These are phyloP conservation scores for Tremellales sp. DNA, from an alignment of 1,284 basidiomycete genomes.

Conservation along the genomic window DNA sequence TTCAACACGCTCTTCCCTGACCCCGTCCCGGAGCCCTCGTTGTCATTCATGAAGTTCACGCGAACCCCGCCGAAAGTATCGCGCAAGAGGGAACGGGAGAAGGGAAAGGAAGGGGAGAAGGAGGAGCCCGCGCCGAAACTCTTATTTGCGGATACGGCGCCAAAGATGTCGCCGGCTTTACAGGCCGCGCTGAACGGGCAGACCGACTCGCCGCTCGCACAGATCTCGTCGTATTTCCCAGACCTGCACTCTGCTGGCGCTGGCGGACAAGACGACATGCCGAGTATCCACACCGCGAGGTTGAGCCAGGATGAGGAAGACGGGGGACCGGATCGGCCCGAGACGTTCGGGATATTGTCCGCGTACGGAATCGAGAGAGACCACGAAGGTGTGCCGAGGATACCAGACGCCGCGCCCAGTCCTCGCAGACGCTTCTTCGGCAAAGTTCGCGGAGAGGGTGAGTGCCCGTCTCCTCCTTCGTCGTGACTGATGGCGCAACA, in stretches of 20 bases:
- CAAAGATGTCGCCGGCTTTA: no score
- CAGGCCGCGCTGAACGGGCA: constrained; percentile 13
- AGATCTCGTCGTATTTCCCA: neutral
- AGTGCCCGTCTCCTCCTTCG: neutral
- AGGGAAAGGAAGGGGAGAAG: no score
- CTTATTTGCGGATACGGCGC: no score
- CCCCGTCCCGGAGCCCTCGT: no score
- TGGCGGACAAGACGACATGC: no score
- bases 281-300: no score
- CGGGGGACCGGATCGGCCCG: neutral
- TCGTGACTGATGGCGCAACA: neutral
- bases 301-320: neutral
- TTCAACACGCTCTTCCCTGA: no score
- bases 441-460: constrained; percentile 3
- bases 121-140: no score
- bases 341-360: no score
- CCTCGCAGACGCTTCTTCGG: constrained; percentile 11
- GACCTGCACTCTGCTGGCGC: neutral
- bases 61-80: no score
- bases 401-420: constrained; percentile 2
- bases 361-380: neutral
- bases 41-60: no score
- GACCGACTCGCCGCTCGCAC: constrained; percentile 10
- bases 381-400: neutral
- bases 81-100: no score